phyloP scores from a whole-genome alignment of 192 early-diverging fungal genomes.

The Coemansia sp. region DNA sequence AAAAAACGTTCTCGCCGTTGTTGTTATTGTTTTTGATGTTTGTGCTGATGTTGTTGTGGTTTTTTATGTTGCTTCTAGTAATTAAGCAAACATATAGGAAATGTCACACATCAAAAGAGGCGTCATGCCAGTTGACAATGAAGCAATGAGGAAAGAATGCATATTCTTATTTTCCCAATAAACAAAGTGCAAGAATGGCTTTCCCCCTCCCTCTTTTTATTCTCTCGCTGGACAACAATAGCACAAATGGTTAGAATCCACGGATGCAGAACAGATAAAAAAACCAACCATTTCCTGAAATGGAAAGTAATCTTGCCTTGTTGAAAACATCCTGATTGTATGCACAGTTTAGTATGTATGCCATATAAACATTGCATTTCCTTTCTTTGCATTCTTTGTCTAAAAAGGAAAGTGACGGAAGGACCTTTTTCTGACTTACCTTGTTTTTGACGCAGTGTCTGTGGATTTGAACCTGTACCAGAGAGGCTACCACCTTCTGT shows the following conservation, averaged over 20 bases:
- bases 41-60: neutral
- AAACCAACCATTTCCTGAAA: conserved; percentile 11
- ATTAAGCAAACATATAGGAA: neutral
- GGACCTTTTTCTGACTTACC: neutral
- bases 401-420: neutral
- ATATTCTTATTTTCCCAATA: neutral
- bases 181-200: neutral
- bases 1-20: neutral
- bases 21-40: neutral
- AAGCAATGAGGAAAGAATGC: neutral
- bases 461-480: neutral
- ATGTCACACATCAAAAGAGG: neutral
- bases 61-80: neutral
- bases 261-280: neutral
- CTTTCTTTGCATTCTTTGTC: neutral
- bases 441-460: conserved; percentile 7
- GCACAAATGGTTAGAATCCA: neutral
- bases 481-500: neutral
- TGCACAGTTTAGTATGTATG: neutral
- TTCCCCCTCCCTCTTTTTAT: neutral
- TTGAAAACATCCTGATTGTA: neutral
- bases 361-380: conserved; percentile 2
- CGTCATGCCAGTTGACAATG: conserved; percentile 1
- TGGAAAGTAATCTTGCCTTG: conserved; percentile 2
- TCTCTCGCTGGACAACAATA: neutral